phyloP scores from a whole-genome alignment of 345 rosid species.

The Rubroshorea leprosula region DNA sequence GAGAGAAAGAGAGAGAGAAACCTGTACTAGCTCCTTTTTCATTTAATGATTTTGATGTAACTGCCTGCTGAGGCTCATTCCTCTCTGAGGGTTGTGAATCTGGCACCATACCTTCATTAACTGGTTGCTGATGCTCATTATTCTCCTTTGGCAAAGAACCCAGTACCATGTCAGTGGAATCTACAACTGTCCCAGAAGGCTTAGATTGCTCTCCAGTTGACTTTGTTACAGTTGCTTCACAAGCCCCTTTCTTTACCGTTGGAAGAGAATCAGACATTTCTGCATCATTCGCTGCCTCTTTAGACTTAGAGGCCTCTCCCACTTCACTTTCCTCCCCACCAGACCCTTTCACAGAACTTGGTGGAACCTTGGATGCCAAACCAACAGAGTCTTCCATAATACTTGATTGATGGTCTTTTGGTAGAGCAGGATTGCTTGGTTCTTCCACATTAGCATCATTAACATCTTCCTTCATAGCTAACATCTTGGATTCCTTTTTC shows the following conservation, averaged over 20 bases:
- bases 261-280: conserved; percentile 32
- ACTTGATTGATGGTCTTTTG: conserved; percentile 24
- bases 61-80: conserved; percentile 15
- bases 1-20: conserved; percentile 25
- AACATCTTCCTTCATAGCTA: conserved; percentile 24
- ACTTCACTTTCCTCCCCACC: conserved; percentile 29
- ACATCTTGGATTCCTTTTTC: conserved; percentile 22
- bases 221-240: conserved; percentile 26
- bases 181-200: conserved; percentile 17
- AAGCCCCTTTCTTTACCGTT: conserved; percentile 33
- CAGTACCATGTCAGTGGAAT: conserved; percentile 11
- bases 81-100: conserved; percentile 8
- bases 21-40: conserved; percentile 35
- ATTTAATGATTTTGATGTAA: conserved; percentile 7
- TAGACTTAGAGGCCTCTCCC: conserved; percentile 29
- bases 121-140: conserved; percentile 21
- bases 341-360: conserved; percentile 27
- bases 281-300: conserved; percentile 34
- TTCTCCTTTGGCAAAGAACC: conserved; percentile 24
- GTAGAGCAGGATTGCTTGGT: conserved; percentile 22
- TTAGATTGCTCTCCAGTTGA: conserved; percentile 27
- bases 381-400: conserved; percentile 20
- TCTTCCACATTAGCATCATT: conserved; percentile 33
- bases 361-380: conserved; percentile 16
- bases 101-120: conserved; percentile 31